A percentile compares a stretch with the other conserved stretches of the same genome.
Evolutionary conservation across 179 eudicot genomes (phyloP).

Genomic region (Silene vulgaris): DNA sequence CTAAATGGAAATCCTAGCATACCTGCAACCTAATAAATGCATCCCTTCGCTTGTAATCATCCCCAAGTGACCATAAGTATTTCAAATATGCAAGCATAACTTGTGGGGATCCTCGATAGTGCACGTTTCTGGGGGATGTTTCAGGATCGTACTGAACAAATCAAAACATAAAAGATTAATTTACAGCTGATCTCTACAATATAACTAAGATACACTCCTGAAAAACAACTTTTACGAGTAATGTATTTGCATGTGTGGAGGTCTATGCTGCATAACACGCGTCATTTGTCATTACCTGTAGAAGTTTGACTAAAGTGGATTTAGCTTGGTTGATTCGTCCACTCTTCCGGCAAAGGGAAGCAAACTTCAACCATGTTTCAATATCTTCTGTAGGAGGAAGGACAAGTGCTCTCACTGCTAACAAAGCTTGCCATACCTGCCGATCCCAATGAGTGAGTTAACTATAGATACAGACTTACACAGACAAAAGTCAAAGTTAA

Average conservation of each 20-base stretch:
- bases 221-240: neutral
- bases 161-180: slow-evolving; percentile 9
- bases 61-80: slow-evolving; percentile 95
- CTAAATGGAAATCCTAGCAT: slow-evolving; percentile 1
- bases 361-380: slow-evolving; percentile 93
- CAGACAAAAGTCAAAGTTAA: neutral
- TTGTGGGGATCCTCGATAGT: slow-evolving; percentile 78
- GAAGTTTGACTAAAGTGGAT: slow-evolving; percentile 76
- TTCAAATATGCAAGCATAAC: slow-evolving; percentile 87
- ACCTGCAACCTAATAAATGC: slow-evolving; percentile 84
- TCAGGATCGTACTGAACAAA: slow-evolving; percentile 84
- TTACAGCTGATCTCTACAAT: neutral
- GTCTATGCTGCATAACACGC: neutral
- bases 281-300: slow-evolving; percentile 52
- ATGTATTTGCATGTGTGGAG: neutral
- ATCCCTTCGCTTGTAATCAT: slow-evolving; percentile 85
- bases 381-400: slow-evolving; percentile 87
- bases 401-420: slow-evolving; percentile 86
- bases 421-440: slow-evolving; percentile 94
- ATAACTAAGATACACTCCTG: neutral
- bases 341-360: slow-evolving; percentile 84
- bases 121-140: slow-evolving; percentile 56
- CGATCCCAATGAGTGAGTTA: slow-evolving; percentile 9
- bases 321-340: slow-evolving; percentile 84
- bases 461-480: neutral